Conservation (phyloP, 768 basidiomycete genomes). For the Boletus subparvulus region DNA sequence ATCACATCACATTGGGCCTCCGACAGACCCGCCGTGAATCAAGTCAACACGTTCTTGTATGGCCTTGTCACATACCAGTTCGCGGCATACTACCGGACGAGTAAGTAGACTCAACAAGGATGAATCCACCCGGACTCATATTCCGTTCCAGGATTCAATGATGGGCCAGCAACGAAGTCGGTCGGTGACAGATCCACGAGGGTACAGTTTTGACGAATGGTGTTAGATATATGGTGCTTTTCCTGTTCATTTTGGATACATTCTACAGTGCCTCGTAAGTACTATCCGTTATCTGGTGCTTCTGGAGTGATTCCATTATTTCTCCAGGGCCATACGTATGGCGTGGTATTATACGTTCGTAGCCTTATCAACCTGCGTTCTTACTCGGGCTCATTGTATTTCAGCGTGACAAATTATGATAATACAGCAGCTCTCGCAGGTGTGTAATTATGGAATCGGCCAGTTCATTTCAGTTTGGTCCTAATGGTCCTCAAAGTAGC, state of each 20-base stretch:
- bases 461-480: not conserved
- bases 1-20: not conserved
- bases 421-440: slow-evolving; percentile 15
- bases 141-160: slow-evolving; percentile 13
- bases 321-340: slow-evolving; percentile 16
- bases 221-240: slow-evolving; percentile 17
- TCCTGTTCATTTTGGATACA: slow-evolving; percentile 19
- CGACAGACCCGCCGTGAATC: not conserved
- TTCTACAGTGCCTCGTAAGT: slow-evolving; percentile 22
- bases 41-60: slow-evolving; percentile 36
- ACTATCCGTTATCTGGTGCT: not conserved
- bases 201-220: not conserved
- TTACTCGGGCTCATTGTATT: not conserved
- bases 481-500: slow-evolving; percentile 31
- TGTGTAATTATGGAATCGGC: not conserved
- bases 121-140: not conserved
- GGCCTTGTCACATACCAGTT: slow-evolving; percentile 47
- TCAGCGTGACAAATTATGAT: slow-evolving; percentile 14
- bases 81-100: slow-evolving; percentile 35
- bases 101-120: slow-evolving; percentile 1
- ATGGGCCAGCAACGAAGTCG: slow-evolving; percentile 9
- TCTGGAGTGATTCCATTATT: no score
- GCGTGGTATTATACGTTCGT: slow-evolving; percentile 20
- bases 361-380: no score
- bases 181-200: not conserved